Evolutionary conservation across 345 rosid species (phyloP), one percentile per base, ranked within the genome.

Genomic region (Lepidium didymum): DNA sequence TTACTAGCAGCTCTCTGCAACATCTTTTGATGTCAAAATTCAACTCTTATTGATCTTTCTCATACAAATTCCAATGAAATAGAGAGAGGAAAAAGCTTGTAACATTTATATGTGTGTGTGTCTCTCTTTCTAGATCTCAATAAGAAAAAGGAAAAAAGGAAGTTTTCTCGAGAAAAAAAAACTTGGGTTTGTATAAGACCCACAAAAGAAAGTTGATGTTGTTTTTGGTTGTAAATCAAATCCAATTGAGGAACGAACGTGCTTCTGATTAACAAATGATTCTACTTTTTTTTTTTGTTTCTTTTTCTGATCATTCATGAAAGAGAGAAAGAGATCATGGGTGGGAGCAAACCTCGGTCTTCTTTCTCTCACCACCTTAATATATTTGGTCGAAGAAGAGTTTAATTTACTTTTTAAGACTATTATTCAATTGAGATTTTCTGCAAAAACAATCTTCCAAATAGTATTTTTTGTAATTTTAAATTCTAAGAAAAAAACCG

Each of bases 1-100:
- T 91, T 91, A 83, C 91, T 87, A 59, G 96, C 99, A 75, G 99
- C 99, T 78, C 99, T 85, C 75, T 91, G 97, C 78, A 94, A 53
- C 99, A 94, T 91, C 57, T 33, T 38, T 25, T 56, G 10, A 1
- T 27, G 14, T 25, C 18, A 34, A 33, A 65, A 16, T 21, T 65
- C 51, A 65, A 25, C 59, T 64, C 6, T 57, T 10, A 37, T 47
- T 71, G 3, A 37, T 64, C 16, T 9, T 63, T 45, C 61, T 72
- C 36, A 29, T 64, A 51, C 72, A 52, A 52, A 54, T 69, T 58
- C 59, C 19, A 7, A 56, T 43, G 31, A 64, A 56, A 38, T 51
- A 64, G 44, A 37, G 12, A 56, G 14, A 65, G n/a, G 35, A 10
- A 12, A 43, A 51, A 51, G 33, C 15, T 46, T 56, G 2, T 15